Base-by-base conservation (phyloP, 75 land plant species). In the Picea sitchensis region DNA sequence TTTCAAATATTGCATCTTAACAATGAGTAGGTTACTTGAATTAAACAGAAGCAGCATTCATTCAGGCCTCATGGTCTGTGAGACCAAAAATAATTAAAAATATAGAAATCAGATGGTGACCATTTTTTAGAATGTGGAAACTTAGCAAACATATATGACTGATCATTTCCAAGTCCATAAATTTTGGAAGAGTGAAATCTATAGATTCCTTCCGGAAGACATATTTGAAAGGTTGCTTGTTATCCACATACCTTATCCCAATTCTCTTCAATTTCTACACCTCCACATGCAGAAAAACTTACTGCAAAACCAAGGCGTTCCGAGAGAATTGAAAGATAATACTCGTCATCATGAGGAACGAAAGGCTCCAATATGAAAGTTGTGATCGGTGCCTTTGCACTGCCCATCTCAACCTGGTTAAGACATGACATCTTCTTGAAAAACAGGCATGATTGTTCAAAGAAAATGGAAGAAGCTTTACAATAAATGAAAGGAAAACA, bases 331-430 rank as follows among this genome's bases (percentile, higher is more conserved):
- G 90, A 88, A 12, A 94, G 86, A 80, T 94, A 94, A 54, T 76
- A 94, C 75, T 94, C 96, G 69, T 89, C 81, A 34, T 92, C 87
- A 61, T 94, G 96, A 2, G 96, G 96, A 32, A 94, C 75, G 73
- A 94, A 94, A 11, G 96, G 96, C 71, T 94, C 96, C 17, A 94
- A 90, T 31, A 94, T 92, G 80, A 94, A 94, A 18, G 96, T 94
- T 3, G 96, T 92, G 38, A 91, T 92, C 17, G 96, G 96, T 61
- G 86, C 94, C 73, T 87, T 92, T 83, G 94, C 90, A 14, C 90
- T 94, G 56, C 91, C 90, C 94, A 94, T 94, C 79, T 94, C 94
- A 78, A 94, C 89, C 94, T 92, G 63, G 5, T 69, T 18, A 77
- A 62, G 41, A 2, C 62, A 2, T 15, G 12, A 67, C 59, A 71